These are phyloP conservation scores for Kickxella alabastrina DNA, from an alignment of 192 early-diverging fungal genomes.

Conservation along the genomic window DNA sequence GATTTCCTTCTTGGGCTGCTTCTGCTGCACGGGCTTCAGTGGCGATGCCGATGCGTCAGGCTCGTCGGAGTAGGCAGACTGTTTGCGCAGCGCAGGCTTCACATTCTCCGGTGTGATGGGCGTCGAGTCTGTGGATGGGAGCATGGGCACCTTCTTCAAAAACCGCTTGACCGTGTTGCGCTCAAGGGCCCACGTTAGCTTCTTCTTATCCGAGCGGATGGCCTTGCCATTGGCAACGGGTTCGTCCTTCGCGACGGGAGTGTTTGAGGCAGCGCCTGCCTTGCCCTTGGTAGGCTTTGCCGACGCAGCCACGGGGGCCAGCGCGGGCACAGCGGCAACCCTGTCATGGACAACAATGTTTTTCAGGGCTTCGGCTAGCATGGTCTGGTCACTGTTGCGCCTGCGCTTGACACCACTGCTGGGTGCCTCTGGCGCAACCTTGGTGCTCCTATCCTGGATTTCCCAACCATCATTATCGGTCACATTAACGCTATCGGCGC, in stretches of 20 bases:
- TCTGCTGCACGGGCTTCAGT: slow-evolving; percentile 6
- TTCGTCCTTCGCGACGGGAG: neutral
- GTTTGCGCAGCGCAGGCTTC: slow-evolving; percentile 45
- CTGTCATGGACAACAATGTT: slow-evolving; percentile 21
- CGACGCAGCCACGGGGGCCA: neutral
- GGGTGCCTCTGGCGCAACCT: neutral
- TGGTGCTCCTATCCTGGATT: slow-evolving; percentile 11
- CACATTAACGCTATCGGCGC: neutral
- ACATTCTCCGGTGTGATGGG: slow-evolving; percentile 7
- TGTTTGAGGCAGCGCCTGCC: neutral
- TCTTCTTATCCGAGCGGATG: slow-evolving; percentile 18
- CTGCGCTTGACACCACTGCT: slow-evolving; percentile 6
- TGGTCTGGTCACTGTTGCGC: slow-evolving; percentile 4
- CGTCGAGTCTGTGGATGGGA: slow-evolving; percentile 18
- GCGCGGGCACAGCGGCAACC: neutral
- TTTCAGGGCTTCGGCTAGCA: slow-evolving; percentile 16
- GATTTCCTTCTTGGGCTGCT: slow-evolving; percentile 3
- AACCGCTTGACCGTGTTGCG: slow-evolving; percentile 49
- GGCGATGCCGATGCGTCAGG: slow-evolving; percentile 2
- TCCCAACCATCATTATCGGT: slow-evolving; percentile 8
- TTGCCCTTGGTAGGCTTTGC: slow-evolving; percentile 1
- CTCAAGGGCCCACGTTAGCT: slow-evolving; percentile 43
- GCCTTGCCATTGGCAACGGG: neutral
- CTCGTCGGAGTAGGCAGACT: slow-evolving; percentile 29
- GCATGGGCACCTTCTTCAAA: slow-evolving; percentile 43